These are phyloP conservation scores for Blakeslea trispora DNA, from an alignment of 371 early-diverging fungal species.

Conservation along the genomic window DNA sequence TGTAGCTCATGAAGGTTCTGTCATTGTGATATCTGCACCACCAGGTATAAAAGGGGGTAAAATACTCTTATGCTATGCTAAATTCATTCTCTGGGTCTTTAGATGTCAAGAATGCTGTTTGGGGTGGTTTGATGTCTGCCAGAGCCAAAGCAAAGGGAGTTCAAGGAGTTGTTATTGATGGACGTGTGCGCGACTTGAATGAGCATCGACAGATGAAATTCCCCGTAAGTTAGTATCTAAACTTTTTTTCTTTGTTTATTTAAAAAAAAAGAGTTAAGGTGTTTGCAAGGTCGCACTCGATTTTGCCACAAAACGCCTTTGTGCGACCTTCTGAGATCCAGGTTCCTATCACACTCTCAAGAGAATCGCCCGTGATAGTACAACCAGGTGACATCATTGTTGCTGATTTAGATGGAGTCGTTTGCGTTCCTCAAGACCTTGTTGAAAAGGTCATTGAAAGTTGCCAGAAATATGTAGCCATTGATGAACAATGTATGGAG, in stretches of 20 bases:
- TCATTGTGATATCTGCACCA: conserved; percentile 75
- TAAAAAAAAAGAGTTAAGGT: conserved; percentile 36
- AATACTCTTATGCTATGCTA: no score
- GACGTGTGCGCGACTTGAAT: conserved; percentile 72
- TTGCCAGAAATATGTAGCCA: conserved; percentile 54
- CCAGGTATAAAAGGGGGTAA: conserved; percentile 33
- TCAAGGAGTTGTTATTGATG: conserved; percentile 75
- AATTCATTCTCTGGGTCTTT: no score
- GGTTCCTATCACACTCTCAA: conserved; percentile 59
- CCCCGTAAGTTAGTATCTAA: conserved; percentile 48
- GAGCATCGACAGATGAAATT: conserved; percentile 65
- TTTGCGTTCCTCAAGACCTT: conserved; percentile 61
- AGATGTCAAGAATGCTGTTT: conserved; percentile 72
- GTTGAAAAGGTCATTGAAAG: conserved; percentile 58
- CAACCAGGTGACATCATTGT: conserved; percentile 75
- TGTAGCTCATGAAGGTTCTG: conserved; percentile 53
- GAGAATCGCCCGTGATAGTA: conserved; percentile 53
- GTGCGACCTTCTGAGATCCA: conserved; percentile 66
- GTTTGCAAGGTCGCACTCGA: conserved; percentile 65
- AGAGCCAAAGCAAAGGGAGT: conserved; percentile 66
- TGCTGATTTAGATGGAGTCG: conserved; percentile 80
- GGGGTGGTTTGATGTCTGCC: conserved; percentile 84
- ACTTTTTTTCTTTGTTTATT: conserved; percentile 1
- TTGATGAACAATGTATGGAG: conserved; percentile 72
- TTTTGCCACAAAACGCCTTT: conserved; percentile 69